phyloP scores from a whole-genome alignment of 495 filamentous ascomycete genomes.

The Aspergillus avenaceus region DNA sequence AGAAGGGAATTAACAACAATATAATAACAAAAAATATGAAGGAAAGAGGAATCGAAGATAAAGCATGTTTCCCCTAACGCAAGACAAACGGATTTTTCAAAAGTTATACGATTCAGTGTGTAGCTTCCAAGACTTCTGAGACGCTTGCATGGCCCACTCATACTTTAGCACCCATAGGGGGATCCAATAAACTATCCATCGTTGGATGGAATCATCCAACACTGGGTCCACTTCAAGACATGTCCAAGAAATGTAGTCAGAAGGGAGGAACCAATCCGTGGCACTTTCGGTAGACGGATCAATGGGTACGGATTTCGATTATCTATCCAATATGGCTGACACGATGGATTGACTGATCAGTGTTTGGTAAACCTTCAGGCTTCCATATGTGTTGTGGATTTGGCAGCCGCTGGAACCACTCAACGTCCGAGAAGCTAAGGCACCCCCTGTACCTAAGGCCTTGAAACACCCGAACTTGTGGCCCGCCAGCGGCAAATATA shows the following conservation, averaged over 20 bases:
- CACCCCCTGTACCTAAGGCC: not conserved
- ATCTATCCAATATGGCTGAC: constrained; percentile 21
- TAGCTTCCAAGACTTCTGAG: constrained; percentile 2
- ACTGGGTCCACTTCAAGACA: not conserved
- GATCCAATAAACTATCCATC: not conserved
- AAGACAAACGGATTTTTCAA: not conserved
- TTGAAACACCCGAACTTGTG: constrained; percentile 2
- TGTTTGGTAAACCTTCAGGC: not conserved
- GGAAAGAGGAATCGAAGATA: not conserved
- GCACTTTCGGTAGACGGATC: no score
- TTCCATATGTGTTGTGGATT: not conserved
- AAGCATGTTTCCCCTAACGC: not conserved
- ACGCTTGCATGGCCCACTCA: not conserved
- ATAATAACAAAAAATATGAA: not conserved
- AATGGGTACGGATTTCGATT: no score
- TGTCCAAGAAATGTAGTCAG: not conserved
- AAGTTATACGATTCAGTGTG: not conserved
- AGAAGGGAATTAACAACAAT: not conserved
- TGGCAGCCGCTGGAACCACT: constrained; percentile 1
- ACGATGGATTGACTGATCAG: constrained; percentile 7
- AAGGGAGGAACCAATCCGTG: constrained; percentile 2
- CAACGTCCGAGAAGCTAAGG: not conserved
- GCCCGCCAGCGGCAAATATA: not conserved
- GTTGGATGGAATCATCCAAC: not conserved
- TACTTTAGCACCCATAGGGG: no score